Evolutionary conservation across 371 early-diverging fungal genomes (phyloP), one percentile per base, ranked within the genome.

Genomic region (Chytridium lagenaria): DNA sequence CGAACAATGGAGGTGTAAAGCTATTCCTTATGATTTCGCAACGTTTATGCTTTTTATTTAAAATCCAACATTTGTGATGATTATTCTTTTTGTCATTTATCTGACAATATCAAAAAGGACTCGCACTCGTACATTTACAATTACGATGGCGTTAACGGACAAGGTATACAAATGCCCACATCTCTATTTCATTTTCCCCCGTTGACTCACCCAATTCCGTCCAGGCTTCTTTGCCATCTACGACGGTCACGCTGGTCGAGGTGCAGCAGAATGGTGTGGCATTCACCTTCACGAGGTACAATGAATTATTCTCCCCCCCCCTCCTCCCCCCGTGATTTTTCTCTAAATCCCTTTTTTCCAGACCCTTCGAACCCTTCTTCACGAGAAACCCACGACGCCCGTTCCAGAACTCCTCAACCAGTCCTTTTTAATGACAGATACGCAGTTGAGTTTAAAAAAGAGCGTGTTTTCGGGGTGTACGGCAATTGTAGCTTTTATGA

Each of bases 241-340:
- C 81, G 98, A 98, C 76, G 98, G 98, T n/a, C 98, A 98, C 81
- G 98, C 98, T 3, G 98, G 98, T 19, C 92, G 92, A 79, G 87
- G 90, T 39, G 97, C 98, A 12, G 98, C 98, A 22, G 95, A 96
- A 73, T 97, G 93, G 94, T 98, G 97, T 80, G 98, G 97, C 23
- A 83, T 84, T 23, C 88, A 97, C 77, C 88, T 98, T 74, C 95
- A 95, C 76, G 86, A 89, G 82, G 93, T 93, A 84, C 55, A 38
- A 1, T 26, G 30, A 12, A 12, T n/a, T 44, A 30, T 34, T 36
- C 22, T 67, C 28, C 31, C 37, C 10, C 3, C 5, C 10, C 19
- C 26, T 34, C n/a, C 55, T 52, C 23, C 12, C 12, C 5, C 16
- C n/a, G n/a, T n/a, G 55, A 52, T 15, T 26, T n/a, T 39, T 28